Evolutionary conservation across 1,284 basidiomycete genomes (phyloP).

Genomic region (Trichosporon sp.): DNA sequence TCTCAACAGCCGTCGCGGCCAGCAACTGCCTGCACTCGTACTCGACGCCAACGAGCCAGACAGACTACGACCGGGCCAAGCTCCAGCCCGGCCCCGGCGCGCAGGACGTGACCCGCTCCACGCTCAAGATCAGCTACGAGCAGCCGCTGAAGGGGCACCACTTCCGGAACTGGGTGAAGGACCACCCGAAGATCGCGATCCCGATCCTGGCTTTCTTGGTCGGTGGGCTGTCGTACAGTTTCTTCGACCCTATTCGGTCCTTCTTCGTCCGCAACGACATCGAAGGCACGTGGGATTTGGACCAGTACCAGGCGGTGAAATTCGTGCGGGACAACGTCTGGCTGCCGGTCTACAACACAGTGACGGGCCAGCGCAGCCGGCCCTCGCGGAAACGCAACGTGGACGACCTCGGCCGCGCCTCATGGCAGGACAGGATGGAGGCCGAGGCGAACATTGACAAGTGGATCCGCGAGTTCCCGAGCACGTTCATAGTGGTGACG

Average conservation of each 20-base stretch:
- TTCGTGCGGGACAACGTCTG: slow-evolving; percentile 8
- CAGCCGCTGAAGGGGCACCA: slow-evolving; percentile 69
- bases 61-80: slow-evolving; percentile 35
- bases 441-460: slow-evolving; percentile 61
- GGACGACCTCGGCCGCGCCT: slow-evolving; percentile 17
- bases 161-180: slow-evolving; percentile 73
- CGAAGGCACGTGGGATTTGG: slow-evolving; percentile 70
- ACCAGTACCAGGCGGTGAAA: slow-evolving; percentile 44
- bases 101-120: slow-evolving; percentile 50
- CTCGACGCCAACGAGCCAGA: slow-evolving; percentile 47
- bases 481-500: slow-evolving; percentile 63
- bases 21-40: slow-evolving; percentile 80
- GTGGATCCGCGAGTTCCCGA: slow-evolving; percentile 39
- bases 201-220: slow-evolving; percentile 81
- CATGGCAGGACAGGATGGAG: slow-evolving; percentile 77
- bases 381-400: neutral
- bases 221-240: slow-evolving; percentile 82
- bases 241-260: slow-evolving; percentile 86
- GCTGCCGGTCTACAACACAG: slow-evolving; percentile 2
- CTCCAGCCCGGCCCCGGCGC: slow-evolving; percentile 3
- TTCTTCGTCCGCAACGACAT: slow-evolving; percentile 79
- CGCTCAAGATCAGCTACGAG: slow-evolving; percentile 64
- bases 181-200: slow-evolving; percentile 78
- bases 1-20: slow-evolving; percentile 70
- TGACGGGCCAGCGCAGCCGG: neutral